These are phyloP conservation scores for Nemania serpens DNA, from an alignment of 2,329 filamentous ascomycete species.

Conservation along the genomic window DNA sequence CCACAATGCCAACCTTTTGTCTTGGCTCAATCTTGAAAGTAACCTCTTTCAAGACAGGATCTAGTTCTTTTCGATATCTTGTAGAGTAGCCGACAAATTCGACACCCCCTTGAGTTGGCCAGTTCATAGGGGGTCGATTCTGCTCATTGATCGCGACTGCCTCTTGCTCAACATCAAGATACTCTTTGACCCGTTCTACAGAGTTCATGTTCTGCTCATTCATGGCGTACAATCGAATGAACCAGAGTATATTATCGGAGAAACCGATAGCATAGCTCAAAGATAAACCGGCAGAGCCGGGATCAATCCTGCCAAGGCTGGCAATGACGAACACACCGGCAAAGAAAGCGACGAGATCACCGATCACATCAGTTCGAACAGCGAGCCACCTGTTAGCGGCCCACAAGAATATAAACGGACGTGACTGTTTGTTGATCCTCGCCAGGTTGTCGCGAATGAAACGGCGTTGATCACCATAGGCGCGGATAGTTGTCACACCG, in stretches of 20 bases:
- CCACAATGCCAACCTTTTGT: slow-evolving; percentile 96
- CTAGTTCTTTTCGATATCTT: slow-evolving; percentile 84
- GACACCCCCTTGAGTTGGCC: slow-evolving; percentile 84
- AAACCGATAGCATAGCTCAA: slow-evolving; percentile 96
- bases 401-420: slow-evolving; percentile 96
- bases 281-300: slow-evolving; percentile 90
- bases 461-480: slow-evolving; percentile 90
- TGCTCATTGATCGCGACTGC: slow-evolving; percentile 77
- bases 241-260: slow-evolving; percentile 95
- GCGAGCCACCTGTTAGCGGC: slow-evolving; percentile 96
- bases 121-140: slow-evolving; percentile 75
- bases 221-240: slow-evolving; percentile 88
- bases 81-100: slow-evolving; percentile 91
- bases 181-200: slow-evolving; percentile 96
- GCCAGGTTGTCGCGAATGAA: slow-evolving; percentile 91
- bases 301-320: slow-evolving; percentile 81
- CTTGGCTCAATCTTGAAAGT: slow-evolving; percentile 83
- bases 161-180: slow-evolving; percentile 94
- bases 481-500: slow-evolving; percentile 94
- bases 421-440: slow-evolving; percentile 86
- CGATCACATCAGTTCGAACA: slow-evolving; percentile 87
- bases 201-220: slow-evolving; percentile 99
- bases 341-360: slow-evolving; percentile 91
- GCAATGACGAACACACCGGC: slow-evolving; percentile 88
- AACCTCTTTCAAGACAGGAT: slow-evolving; percentile 81